Conservation (phyloP, 73 alveolate genomes). For the Tetrahymena thermophila region DNA sequence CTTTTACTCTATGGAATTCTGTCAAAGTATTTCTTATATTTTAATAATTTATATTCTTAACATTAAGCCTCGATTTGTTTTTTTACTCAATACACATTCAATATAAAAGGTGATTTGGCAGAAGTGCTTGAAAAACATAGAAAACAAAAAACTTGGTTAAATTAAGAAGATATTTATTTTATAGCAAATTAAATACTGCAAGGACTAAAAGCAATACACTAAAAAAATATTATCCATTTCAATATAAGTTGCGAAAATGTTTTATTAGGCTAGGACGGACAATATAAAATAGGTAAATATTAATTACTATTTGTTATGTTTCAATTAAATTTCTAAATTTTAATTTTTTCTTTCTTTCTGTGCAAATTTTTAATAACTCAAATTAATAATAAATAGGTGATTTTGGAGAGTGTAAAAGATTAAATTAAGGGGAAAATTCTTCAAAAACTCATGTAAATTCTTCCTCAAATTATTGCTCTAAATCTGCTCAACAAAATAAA, state of each 20-base stretch:
- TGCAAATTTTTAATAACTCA: neutral
- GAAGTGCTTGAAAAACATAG: neutral
- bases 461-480: neutral
- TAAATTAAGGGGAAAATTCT: neutral
- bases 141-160: neutral
- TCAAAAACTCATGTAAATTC: neutral
- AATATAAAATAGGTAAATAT: neutral
- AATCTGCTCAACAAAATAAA: neutral
- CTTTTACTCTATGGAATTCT: neutral
- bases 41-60: too few relatives aligned
- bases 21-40: neutral
- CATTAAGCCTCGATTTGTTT: neutral
- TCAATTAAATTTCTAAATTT: neutral
- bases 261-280: neutral
- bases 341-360: neutral
- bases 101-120: neutral
- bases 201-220: neutral
- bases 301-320: neutral
- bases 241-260: neutral
- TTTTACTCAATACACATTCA: neutral
- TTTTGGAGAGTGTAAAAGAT: neutral
- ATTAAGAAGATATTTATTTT: neutral
- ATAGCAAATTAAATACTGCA: neutral
- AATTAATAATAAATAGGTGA: neutral
- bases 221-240: neutral